These are phyloP conservation scores for Penicillium palitans DNA, from an alignment of 2,329 filamentous ascomycete species.

Conservation along the genomic window DNA sequence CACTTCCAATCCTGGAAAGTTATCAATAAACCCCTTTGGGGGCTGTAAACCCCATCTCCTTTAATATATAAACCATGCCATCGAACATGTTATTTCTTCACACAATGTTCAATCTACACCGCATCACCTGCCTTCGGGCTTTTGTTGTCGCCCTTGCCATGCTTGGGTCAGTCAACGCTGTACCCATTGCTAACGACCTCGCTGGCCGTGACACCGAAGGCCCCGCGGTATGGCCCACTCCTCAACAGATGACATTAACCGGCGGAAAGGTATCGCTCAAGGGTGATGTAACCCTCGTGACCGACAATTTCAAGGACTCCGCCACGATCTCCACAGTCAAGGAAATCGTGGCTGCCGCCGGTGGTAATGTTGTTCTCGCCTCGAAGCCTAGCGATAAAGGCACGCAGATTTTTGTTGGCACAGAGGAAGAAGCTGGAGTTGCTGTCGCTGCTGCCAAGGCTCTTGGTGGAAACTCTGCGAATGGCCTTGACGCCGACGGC, in stretches of 20 bases:
- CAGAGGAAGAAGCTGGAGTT: background rate
- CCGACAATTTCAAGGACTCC: background rate
- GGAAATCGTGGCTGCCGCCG: background rate
- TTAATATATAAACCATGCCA: background rate
- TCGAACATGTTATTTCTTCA: background rate
- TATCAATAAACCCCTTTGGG: background rate
- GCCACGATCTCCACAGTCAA: background rate
- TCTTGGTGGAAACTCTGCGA: background rate
- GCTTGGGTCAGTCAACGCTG: background rate
- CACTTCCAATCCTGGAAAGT: background rate
- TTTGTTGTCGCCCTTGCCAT: background rate
- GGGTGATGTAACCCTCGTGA: background rate
- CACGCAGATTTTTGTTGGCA: background rate
- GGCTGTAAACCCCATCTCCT: background rate
- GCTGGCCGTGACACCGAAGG: background rate
- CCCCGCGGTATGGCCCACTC: background rate
- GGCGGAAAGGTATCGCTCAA: background rate
- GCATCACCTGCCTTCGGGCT: background rate
- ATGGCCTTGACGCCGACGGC: background rate
- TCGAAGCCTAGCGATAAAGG: background rate
- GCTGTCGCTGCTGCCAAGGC: background rate
- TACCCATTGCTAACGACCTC: background rate
- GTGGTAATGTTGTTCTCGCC: background rate
- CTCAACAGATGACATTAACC: background rate
- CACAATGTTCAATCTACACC: background rate